These are phyloP conservation scores for Chamaenerion angustifolium DNA, from an alignment of 345 rosid genomes.

Conservation along the genomic window DNA sequence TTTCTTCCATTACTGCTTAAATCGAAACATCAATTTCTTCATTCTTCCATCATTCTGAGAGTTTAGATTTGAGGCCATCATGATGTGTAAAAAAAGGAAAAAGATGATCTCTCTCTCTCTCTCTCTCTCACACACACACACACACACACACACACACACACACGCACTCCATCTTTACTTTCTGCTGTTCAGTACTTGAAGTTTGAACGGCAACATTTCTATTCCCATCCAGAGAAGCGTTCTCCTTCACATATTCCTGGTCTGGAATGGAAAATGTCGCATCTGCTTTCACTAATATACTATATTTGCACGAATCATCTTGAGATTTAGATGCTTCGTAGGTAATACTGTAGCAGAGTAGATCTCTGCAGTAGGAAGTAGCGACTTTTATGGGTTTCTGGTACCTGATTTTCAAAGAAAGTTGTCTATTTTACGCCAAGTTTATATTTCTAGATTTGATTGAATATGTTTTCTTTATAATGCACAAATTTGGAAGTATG, in stretches of 20 bases:
- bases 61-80: constrained; percentile 5
- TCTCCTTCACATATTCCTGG: no score
- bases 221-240: no score
- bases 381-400: not conserved
- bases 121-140: no score
- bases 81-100: not conserved
- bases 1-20: constrained; percentile 8
- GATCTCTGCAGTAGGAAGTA: not conserved
- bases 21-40: constrained; percentile 16
- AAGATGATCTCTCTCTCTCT: constrained; percentile 1
- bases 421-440: no score
- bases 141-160: no score
- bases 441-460: no score
- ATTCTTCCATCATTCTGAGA: constrained; percentile 5
- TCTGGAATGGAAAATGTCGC: no score
- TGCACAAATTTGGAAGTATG: no score
- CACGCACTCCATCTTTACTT: no score
- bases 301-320: not conserved
- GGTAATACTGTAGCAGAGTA: not conserved
- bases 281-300: constrained; percentile 1
- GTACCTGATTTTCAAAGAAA: not conserved
- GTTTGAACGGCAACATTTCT: no score
- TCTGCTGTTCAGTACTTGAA: no score
- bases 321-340: not conserved
- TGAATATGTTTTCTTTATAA: no score